Evolutionary conservation across 169 alveolate species (phyloP).

Genomic region (Ophryocystis elektroscirrha): DNA sequence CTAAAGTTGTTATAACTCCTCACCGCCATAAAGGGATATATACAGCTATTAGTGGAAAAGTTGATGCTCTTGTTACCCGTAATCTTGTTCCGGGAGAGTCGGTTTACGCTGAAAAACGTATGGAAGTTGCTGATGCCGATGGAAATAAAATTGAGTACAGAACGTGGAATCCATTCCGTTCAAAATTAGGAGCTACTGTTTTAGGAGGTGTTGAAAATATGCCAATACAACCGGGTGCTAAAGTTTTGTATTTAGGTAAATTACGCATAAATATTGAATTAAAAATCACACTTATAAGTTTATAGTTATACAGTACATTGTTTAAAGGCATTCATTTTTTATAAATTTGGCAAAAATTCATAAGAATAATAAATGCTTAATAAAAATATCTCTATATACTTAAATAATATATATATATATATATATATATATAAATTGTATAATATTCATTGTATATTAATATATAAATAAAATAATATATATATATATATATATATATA

Average conservation of each 20-base stretch:
- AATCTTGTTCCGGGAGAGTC: conserved; percentile 92
- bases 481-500: background rate
- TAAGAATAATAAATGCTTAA: too few relatives aligned
- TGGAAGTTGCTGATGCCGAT: conserved; percentile 52
- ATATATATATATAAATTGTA: too few relatives aligned
- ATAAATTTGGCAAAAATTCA: too few relatives aligned
- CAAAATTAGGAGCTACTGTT: conserved; percentile 94
- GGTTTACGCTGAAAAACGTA: conserved; percentile 93
- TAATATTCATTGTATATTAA: background rate
- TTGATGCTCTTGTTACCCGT: conserved; percentile 81
- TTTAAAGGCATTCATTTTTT: too few relatives aligned
- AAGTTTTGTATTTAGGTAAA: conserved; percentile 80
- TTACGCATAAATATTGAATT: background rate
- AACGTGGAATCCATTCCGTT: conserved; percentile 96
- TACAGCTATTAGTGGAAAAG: conserved; percentile 14
- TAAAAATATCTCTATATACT: too few relatives aligned
- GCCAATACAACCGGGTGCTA: conserved; percentile 84
- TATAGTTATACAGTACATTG: background rate
- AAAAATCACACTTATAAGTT: background rate
- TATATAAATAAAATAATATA: background rate
- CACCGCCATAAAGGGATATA: conserved; percentile 25
- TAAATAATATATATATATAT: too few relatives aligned
- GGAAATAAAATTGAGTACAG: conserved; percentile 86
- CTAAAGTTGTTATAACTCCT: conserved; percentile 71
- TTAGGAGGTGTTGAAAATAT: conserved; percentile 87